Base-by-base conservation (phyloP, 2,329 filamentous ascomycete genomes). In the Fusarium buxicola region DNA sequence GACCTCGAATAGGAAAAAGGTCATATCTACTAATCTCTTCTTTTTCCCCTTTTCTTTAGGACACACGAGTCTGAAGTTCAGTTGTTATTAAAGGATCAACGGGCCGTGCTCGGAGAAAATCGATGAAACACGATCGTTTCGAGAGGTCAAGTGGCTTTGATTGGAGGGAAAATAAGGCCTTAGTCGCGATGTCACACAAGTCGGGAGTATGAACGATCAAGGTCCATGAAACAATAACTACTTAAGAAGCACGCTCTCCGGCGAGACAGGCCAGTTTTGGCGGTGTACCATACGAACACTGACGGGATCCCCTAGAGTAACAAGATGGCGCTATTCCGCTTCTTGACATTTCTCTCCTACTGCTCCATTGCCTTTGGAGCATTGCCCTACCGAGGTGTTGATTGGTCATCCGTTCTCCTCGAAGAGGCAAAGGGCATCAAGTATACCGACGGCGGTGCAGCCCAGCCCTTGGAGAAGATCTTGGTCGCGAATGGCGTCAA, bases 401-500 rank as follows among this genome's bases (percentile, higher is more conserved):
- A 92, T 75, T 91, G 89, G 82, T 91, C 88, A 2, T 92, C 89
- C 0, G 80, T 89, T 1, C 72, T 83, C 1, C 75, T 91, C 7
- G 85, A 90, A 68, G 89, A 92, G 71, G 76, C 79, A 3, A 79
- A 83, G 0, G 89, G 88, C 2, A 82, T 85, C 60, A 77, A 76
- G 0, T 92, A 90, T 79, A 88, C 86, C 63, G 84, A 82, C 44
- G 73, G 79, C 0, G 88, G 88, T 32, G 74, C 76, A 2, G 74
- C 76, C 0, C 77, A 86, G 55, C 75, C 85, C 0, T 78, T 92
- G 2, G 89, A 92, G 69, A 80, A 76, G 3, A 91, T 92, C 49
- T 76, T 92, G 4, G 82, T 80, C 4, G 77, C 76, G 10, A 84
- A 80, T 25, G 89, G 89, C 12, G 84, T 90, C 65, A 92, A 91